Conservation (phyloP, 768 basidiomycete genomes). For the Cyathus striatus region DNA sequence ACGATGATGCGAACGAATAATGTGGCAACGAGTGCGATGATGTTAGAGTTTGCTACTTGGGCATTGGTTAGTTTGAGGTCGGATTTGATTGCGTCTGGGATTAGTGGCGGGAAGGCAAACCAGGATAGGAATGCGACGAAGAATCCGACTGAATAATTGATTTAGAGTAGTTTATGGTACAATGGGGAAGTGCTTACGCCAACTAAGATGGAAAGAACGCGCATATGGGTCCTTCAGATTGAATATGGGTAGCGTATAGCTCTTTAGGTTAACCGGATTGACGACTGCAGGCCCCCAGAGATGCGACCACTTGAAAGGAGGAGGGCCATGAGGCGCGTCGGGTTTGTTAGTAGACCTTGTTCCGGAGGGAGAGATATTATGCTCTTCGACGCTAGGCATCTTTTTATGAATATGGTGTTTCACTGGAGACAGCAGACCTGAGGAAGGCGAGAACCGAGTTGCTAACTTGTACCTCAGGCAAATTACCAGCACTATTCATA, state of each 20-base stretch:
- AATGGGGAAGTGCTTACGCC: conserved; percentile 14
- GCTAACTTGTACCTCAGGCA: too few species aligned
- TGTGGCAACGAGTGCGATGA: conserved; percentile 42
- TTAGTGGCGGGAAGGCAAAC: conserved; percentile 62
- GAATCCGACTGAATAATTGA: conserved; percentile 30
- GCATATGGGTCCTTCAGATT: conserved; percentile 42
- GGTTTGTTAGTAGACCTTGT: too few species aligned
- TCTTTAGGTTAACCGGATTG: conserved; percentile 49
- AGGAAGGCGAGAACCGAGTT: too few species aligned
- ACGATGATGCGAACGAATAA: conserved; percentile 39
- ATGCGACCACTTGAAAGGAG: conserved; percentile 24
- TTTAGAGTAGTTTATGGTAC: not conserved
- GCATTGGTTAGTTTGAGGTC: conserved; percentile 44
- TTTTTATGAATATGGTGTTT: too few species aligned
- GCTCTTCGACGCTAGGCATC: too few species aligned
- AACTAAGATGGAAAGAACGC: conserved; percentile 43
- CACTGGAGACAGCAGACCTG: too few species aligned
- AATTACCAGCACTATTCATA: too few species aligned
- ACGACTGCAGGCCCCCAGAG: conserved; percentile 30
- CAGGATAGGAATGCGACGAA: conserved; percentile 45
- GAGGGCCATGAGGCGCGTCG: conserved; percentile 6
- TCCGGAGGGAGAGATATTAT: too few species aligned
- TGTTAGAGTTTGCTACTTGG: conserved; percentile 48
- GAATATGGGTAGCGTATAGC: conserved; percentile 46
- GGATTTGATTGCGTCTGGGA: conserved; percentile 47